These are phyloP conservation scores for Trichoderma simmonsii DNA, from an alignment of 2,329 filamentous ascomycete species.

Conservation along the genomic window DNA sequence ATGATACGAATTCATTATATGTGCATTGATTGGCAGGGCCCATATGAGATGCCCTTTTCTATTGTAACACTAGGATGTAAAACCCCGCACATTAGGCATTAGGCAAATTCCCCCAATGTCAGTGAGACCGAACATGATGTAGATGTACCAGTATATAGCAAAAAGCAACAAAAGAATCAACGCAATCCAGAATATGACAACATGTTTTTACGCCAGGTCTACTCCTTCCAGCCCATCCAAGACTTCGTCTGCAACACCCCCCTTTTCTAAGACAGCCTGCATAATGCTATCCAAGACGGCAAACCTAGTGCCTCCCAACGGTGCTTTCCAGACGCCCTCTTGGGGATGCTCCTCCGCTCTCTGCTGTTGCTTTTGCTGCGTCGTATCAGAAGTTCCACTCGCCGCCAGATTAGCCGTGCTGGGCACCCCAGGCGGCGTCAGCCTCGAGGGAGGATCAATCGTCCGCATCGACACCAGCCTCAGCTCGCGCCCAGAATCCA, in stretches of 20 bases:
- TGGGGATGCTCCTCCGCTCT: slow-evolving; percentile 51
- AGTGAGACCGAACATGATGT: slow-evolving; percentile 4
- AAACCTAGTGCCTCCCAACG: slow-evolving; percentile 78
- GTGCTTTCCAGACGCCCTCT: slow-evolving; percentile 82
- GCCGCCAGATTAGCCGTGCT: slow-evolving; percentile 60
- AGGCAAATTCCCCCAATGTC: neutral
- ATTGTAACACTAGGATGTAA: neutral
- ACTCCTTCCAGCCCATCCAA: slow-evolving; percentile 76
- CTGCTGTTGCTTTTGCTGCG: slow-evolving; percentile 35
- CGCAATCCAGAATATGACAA: neutral
- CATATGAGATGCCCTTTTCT: neutral
- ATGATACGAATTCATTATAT: slow-evolving; percentile 11
- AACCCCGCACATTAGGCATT: slow-evolving; percentile 3
- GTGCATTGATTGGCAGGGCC: slow-evolving; percentile 1
- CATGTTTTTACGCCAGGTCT: slow-evolving; percentile 53
- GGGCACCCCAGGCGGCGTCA: slow-evolving; percentile 68
- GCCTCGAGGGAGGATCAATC: slow-evolving; percentile 69
- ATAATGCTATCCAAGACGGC: slow-evolving; percentile 70
- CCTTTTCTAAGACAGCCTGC: slow-evolving; percentile 69
- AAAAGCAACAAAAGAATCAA: neutral
- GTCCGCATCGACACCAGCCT: slow-evolving; percentile 67
- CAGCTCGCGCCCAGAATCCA: slow-evolving; percentile 46
- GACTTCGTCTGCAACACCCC: slow-evolving; percentile 82
- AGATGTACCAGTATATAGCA: slow-evolving; percentile 12
- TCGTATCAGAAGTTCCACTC: slow-evolving; percentile 35